Evolutionary conservation across 116 monocot species (phyloP).

Genomic region (Posidonia oceanica): DNA sequence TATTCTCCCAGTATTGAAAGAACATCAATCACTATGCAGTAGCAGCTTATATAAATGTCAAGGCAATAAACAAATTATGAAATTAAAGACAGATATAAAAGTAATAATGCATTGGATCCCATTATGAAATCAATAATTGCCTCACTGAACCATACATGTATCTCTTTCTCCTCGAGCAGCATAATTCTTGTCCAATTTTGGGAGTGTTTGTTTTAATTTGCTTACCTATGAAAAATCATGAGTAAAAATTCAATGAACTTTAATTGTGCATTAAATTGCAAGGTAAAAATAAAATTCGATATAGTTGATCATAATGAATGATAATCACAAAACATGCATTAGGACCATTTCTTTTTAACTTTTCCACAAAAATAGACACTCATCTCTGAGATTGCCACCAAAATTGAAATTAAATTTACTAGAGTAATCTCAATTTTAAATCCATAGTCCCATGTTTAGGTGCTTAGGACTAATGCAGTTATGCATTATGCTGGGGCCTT

Average conservation of each 20-base stretch:
- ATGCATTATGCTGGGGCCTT: too few species aligned
- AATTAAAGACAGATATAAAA: background rate
- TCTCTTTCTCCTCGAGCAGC: constrained; percentile 58
- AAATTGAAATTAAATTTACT: too few species aligned
- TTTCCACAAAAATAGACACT: too few species aligned
- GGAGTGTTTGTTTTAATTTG: constrained; percentile 41
- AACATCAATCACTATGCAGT: constrained; percentile 43
- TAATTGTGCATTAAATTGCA: too few species aligned
- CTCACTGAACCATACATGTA: constrained; percentile 41
- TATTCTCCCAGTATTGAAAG: constrained; percentile 73
- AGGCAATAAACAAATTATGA: background rate
- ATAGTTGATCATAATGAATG: too few species aligned
- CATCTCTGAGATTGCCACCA: too few species aligned
- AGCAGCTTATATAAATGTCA: background rate
- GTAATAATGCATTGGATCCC: background rate
- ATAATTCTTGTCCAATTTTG: constrained; percentile 67
- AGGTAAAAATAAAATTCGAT: too few species aligned
- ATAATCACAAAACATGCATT: too few species aligned
- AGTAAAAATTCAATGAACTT: background rate
- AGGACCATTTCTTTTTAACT: too few species aligned
- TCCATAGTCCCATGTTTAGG: too few species aligned
- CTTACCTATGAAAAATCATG: constrained; percentile 36
- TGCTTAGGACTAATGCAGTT: too few species aligned
- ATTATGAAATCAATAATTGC: background rate
- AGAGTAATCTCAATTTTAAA: too few species aligned